Evolutionary conservation across 306 rosid genomes (phyloP).

Genomic region (Adenanthera pavonina): DNA sequence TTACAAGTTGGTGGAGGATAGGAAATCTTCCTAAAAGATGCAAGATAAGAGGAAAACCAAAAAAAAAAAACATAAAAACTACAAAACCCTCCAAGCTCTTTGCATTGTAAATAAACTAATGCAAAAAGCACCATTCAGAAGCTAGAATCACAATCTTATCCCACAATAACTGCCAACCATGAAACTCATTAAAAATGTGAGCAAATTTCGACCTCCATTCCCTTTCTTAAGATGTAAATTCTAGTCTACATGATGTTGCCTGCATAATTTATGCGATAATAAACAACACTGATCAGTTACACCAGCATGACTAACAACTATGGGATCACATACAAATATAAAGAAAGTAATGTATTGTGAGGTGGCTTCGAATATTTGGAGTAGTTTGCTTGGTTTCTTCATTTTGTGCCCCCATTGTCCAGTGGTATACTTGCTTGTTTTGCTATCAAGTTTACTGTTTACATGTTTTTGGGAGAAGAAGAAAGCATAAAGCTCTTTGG

Average conservation of each 20-base stretch:
- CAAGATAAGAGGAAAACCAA: background rate
- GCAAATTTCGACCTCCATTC: background rate
- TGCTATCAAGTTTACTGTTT: background rate
- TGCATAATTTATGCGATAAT: background rate
- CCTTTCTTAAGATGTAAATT: constrained; percentile 1
- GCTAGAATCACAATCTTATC: background rate
- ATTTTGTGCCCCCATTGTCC: background rate
- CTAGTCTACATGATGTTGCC: background rate
- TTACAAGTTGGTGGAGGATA: background rate
- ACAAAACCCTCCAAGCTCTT: background rate
- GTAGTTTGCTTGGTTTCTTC: background rate
- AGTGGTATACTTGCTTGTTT: background rate
- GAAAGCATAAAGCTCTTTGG: background rate
- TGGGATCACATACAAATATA: constrained; percentile 7
- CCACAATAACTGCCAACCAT: background rate
- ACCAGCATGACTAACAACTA: constrained; percentile 18
- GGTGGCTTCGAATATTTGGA: background rate
- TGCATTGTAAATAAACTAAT: background rate
- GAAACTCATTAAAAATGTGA: background rate
- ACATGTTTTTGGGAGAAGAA: background rate
- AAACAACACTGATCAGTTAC: background rate
- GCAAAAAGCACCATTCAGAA: background rate
- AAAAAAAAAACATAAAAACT: background rate
- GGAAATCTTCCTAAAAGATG: background rate
- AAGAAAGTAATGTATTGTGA: background rate